Conservation (phyloP, 108 stramenopile genomes). For the Pseudonitzschia multiseries region DNA sequence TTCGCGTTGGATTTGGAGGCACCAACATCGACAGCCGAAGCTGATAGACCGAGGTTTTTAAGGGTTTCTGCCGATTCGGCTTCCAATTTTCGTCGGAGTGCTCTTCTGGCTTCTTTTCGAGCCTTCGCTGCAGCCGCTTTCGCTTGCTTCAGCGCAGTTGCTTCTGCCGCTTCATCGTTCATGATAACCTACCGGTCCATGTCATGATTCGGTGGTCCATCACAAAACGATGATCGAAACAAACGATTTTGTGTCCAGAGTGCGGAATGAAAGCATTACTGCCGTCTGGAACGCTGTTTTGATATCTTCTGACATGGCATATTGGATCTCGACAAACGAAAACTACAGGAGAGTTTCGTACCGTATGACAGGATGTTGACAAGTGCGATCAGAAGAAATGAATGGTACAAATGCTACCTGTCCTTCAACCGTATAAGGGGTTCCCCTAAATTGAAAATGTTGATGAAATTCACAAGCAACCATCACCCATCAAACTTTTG, state of each 20-base stretch:
- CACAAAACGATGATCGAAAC: neutral
- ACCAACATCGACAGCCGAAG: constrained; percentile 1
- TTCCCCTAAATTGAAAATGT: neutral
- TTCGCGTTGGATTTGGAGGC: constrained; percentile 9
- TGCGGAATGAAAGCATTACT: no score
- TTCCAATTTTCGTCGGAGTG: constrained; percentile 5
- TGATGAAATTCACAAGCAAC: neutral
- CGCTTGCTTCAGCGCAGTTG: neutral
- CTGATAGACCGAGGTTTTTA: neutral
- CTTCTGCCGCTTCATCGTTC: neutral
- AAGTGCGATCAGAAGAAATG: neutral
- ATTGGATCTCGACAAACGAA: no score
- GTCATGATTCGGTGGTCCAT: neutral
- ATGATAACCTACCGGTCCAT: neutral
- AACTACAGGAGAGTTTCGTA: no score
- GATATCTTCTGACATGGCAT: no score
- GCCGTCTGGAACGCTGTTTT: no score
- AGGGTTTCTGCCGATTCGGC: constrained; percentile 1
- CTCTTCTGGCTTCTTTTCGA: constrained; percentile 11
- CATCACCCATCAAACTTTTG: neutral
- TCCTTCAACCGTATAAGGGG: neutral
- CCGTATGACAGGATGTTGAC: no score
- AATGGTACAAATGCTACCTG: neutral
- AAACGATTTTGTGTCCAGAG: no score
- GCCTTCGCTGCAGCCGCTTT: constrained; percentile 11